A percentile compares a stretch with the other conserved stretches of the same genome.
These are phyloP conservation scores for Helichrysum umbraculigerum DNA, from an alignment of 129 eudicot genomes.

Conservation along the genomic window DNA sequence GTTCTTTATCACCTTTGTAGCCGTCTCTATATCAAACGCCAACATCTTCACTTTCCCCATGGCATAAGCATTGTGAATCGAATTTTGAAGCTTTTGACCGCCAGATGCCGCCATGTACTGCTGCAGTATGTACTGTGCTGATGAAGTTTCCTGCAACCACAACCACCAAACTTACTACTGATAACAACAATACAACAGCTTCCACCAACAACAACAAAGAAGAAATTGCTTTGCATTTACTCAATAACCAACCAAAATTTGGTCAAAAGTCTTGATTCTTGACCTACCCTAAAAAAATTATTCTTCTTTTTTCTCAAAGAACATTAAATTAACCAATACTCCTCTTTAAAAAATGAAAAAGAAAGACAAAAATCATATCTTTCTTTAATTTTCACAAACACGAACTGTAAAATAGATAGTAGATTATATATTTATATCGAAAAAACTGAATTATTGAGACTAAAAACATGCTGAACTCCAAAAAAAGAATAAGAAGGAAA, in stretches of 20 bases:
- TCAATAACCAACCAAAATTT: conserved; percentile 38
- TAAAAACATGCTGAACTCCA: background rate
- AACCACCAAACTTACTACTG: conserved; percentile 27
- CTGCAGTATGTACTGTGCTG: conserved; percentile 96
- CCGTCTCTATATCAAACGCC: conserved; percentile 83
- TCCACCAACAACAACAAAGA: conserved; percentile 18
- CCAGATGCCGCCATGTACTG: conserved; percentile 92
- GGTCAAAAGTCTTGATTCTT: conserved; percentile 34
- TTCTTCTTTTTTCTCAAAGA: background rate
- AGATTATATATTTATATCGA: background rate
- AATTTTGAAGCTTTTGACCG: conserved; percentile 72
- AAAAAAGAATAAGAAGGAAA: background rate
- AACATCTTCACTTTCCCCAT: conserved; percentile 90
- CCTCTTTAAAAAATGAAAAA: background rate
- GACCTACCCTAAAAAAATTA: conserved; percentile 15
- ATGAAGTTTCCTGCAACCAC: conserved; percentile 78
- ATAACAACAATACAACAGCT: conserved; percentile 22
- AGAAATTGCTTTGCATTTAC: conserved; percentile 30
- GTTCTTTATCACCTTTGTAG: conserved; percentile 77
- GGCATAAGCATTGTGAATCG: conserved; percentile 72
- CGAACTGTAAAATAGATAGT: background rate
- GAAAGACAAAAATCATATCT: background rate
- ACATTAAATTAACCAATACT: conserved; percentile 18
- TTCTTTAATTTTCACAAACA: background rate
- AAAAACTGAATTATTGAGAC: background rate